Evolutionary conservation across 2,329 filamentous ascomycete genomes (phyloP).

Genomic region (Capronia americana): DNA sequence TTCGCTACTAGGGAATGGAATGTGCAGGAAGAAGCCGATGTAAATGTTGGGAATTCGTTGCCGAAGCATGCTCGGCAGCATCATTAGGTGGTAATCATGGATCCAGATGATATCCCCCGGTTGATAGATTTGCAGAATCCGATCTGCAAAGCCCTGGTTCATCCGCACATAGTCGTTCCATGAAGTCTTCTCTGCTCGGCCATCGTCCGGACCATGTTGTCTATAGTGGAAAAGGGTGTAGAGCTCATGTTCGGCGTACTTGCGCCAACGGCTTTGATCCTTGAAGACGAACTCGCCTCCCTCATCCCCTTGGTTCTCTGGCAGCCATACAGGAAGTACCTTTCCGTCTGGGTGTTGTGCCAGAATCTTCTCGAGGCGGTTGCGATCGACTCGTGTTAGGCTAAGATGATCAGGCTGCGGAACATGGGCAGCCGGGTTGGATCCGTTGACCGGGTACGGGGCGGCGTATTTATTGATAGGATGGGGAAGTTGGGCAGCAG

Average conservation of each 20-base stretch:
- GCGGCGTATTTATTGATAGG: conserved; percentile 48
- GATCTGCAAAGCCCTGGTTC: conserved; percentile 90
- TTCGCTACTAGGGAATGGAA: conserved; percentile 94
- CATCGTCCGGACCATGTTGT: conserved; percentile 87
- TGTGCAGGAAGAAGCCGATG: conserved; percentile 92
- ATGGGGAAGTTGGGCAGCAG: conserved; percentile 60
- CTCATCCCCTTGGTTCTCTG: conserved; percentile 73
- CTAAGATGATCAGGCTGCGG: conserved; percentile 71
- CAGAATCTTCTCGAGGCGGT: conserved; percentile 75
- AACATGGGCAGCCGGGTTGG: conserved; percentile 11
- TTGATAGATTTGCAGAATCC: conserved; percentile 86
- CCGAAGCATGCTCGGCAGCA: conserved; percentile 85
- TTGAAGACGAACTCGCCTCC: conserved; percentile 74
- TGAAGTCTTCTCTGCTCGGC: conserved; percentile 77
- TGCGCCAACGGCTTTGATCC: conserved; percentile 84
- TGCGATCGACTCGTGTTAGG: conserved; percentile 73
- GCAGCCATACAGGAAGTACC: conserved; percentile 87
- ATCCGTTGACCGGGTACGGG: conserved; percentile 55
- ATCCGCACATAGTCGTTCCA: conserved; percentile 94
- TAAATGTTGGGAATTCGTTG: conserved; percentile 88
- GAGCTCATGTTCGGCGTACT: conserved; percentile 88
- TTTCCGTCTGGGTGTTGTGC: conserved; percentile 74
- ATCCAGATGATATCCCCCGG: conserved; percentile 91
- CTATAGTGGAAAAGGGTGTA: conserved; percentile 97
- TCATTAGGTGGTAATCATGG: conserved; percentile 91